Evolutionary conservation across 2,329 filamentous ascomycete genomes (phyloP), one percentile per base, ranked within the genome.

Genomic region (Orbilia javanica): DNA sequence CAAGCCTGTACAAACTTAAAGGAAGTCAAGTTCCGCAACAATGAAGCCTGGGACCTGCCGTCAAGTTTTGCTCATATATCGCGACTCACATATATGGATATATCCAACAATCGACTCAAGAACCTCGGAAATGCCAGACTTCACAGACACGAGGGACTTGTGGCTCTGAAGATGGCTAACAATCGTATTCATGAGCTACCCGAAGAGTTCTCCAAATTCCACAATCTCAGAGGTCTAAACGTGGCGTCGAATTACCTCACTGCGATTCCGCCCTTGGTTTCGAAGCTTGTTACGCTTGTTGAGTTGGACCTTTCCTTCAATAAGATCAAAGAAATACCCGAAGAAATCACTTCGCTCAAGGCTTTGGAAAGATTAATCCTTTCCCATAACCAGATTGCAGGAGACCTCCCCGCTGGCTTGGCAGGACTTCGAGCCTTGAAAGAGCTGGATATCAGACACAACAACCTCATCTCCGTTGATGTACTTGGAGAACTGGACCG

Each of bases 241-340:
- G 87, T 99, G 60, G 97, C 95, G 0, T 99, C 96, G 0, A 99
- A 99, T 84, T 94, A 93, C 78, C 88, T 99, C 68, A 91, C 91
- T 71, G 89, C 89, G 46, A 97, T 99, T 79, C 96, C 96, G 0
- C 87, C 91, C 22, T 96, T 97, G 81, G 86, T 99, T 22, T 95
- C 93, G 84, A 88, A 93, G 25, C 86, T 99, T 20, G 90, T 90
- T 80, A 94, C 91, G 50, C 85, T 99, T 53, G 92, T 97, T 11
- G 95, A 99, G 83, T 88, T 99, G 46, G 96, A 99, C 82, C 90
- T 99, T 83, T 98, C 95, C 83, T 99, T 99, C 88, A 99, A 99
- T 83, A 89, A 91, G 46, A 97, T 99, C 79, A 89, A 89, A 10
- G 88, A 86, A 67, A 86, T 99, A 6, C 94, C 94, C 0, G 90